These are phyloP conservation scores for Zangia roseola DNA, from an alignment of 768 basidiomycete genomes.

Conservation along the genomic window DNA sequence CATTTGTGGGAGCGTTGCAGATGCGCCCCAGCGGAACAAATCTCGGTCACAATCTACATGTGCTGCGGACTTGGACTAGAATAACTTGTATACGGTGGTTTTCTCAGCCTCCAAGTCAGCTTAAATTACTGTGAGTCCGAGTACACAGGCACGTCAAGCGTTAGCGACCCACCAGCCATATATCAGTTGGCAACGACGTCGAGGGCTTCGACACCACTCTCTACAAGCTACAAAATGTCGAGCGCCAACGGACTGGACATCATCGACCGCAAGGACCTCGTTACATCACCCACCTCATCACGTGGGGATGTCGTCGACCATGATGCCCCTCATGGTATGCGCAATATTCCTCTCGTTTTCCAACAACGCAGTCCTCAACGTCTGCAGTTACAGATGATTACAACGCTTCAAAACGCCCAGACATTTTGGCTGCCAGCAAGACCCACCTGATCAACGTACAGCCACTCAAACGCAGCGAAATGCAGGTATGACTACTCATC, in stretches of 20 bases:
- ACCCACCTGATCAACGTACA: slow-evolving; percentile 72
- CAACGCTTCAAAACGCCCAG: slow-evolving; percentile 30
- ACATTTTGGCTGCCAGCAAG: slow-evolving; percentile 22
- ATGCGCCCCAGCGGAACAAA: not conserved
- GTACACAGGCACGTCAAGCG: too few species aligned
- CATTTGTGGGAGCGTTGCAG: too few species aligned
- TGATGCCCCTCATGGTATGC: slow-evolving; percentile 60
- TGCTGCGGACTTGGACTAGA: slow-evolving; percentile 5
- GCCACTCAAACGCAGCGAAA: slow-evolving; percentile 79
- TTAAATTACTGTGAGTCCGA: slow-evolving; percentile 2
- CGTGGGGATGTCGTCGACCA: slow-evolving; percentile 73
- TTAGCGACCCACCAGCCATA: not conserved
- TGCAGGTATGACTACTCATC: slow-evolving; percentile 61
- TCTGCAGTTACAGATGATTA: slow-evolving; percentile 65
- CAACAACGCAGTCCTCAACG: slow-evolving; percentile 9
- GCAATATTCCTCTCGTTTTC: slow-evolving; percentile 3
- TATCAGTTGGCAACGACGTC: slow-evolving; percentile 17
- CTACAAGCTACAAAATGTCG: slow-evolving; percentile 21
- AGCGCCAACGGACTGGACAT: slow-evolving; percentile 16
- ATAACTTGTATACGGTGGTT: not conserved
- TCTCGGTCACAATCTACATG: not conserved
- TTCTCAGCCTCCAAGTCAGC: not conserved
- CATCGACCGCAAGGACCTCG: slow-evolving; percentile 53
- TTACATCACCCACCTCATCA: slow-evolving; percentile 39
- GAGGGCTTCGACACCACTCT: not conserved